Evolutionary conservation across 306 rosid genomes (phyloP).

Genomic region (Fragaria vesca): DNA sequence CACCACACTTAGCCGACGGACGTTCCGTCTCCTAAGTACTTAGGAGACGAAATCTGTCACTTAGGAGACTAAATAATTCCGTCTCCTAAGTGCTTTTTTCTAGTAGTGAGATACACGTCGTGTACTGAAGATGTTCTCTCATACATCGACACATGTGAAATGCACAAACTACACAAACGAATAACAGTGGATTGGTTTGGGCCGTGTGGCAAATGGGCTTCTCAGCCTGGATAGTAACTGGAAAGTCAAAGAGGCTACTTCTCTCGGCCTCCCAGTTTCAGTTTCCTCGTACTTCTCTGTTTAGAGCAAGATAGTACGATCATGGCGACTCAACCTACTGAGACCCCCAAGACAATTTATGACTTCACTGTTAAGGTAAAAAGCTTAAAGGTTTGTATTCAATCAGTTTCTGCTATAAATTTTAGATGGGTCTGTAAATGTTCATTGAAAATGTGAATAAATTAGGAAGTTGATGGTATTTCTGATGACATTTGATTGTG

Average conservation of each 20-base stretch:
- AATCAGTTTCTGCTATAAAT: not conserved
- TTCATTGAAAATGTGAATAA: not conserved
- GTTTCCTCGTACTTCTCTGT: not conserved
- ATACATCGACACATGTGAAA: no score
- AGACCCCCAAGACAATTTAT: conserved; percentile 37
- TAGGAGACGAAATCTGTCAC: no score
- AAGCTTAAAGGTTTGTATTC: not conserved
- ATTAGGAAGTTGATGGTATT: not conserved
- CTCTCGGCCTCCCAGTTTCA: not conserved
- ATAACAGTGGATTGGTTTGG: no score
- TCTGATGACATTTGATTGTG: not conserved
- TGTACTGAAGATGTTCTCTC: no score
- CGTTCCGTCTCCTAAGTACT: no score
- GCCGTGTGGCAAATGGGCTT: no score
- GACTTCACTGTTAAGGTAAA: conserved; percentile 53
- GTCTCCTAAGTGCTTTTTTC: no score
- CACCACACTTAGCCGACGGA: no score
- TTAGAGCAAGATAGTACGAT: not conserved
- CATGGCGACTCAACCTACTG: conserved; percentile 37
- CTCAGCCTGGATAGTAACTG: not conserved
- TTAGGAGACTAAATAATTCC: no score
- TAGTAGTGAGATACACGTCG: no score
- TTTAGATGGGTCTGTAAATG: not conserved
- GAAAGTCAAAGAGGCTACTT: not conserved
- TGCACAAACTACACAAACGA: no score